phyloP scores from a whole-genome alignment of 148 eudicot genomes.

The Fagopyrum tataricum region DNA sequence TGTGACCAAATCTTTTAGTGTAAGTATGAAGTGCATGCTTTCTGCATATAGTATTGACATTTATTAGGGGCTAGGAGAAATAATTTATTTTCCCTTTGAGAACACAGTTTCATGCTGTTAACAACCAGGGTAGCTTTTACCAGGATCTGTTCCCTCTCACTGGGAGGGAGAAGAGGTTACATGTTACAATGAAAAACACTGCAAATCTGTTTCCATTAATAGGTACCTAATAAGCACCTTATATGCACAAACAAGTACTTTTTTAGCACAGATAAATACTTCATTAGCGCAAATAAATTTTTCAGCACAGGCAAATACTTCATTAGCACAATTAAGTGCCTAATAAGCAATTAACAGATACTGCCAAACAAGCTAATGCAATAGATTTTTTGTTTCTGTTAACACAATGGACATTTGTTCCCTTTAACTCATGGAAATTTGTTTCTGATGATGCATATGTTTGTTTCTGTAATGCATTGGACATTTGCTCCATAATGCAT shows the following conservation, averaged over 20 bases:
- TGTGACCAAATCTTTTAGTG: neutral
- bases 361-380: neutral
- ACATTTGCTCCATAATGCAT: too few species aligned
- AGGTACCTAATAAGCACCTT: too few species aligned
- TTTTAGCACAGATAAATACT: too few species aligned
- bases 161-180: neutral
- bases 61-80: neutral
- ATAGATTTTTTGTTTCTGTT: neutral
- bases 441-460: neutral
- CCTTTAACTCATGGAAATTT: neutral
- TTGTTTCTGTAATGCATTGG: neutral
- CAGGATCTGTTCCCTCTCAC: neutral
- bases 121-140: neutral
- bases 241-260: too few species aligned
- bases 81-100: conserved; percentile 1
- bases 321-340: too few species aligned
- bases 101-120: neutral
- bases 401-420: neutral
- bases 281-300: too few species aligned
- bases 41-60: neutral
- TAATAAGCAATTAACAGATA: too few species aligned
- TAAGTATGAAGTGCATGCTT: neutral
- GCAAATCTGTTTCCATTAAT: neutral
- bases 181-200: neutral
- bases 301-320: too few species aligned